Percentiles rank a stretch among this genome's conserved stretches.
These are phyloP conservation scores for Rehmannia glutinosa DNA, from an alignment of 257 asterid genomes.

Conservation along the genomic window DNA sequence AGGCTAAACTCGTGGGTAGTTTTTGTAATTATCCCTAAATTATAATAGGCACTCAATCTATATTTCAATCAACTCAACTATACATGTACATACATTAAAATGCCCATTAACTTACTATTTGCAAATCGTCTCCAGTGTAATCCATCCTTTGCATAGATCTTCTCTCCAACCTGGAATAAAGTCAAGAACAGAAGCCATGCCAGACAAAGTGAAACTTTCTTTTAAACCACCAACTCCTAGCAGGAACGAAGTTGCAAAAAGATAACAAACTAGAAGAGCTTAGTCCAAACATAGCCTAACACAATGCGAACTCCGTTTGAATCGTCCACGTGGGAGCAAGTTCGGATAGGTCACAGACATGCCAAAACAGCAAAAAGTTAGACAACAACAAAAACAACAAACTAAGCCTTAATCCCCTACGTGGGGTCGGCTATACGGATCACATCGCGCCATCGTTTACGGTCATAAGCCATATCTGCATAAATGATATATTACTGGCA, in stretches of 20 bases:
- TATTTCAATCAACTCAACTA: neutral
- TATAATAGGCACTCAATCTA: neutral
- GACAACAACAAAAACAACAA: no score
- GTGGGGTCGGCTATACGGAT: no score
- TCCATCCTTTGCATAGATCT: conserved; percentile 65
- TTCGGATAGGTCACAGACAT: conserved; percentile 72
- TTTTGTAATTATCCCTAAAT: no score
- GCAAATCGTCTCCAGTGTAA: conserved; percentile 30
- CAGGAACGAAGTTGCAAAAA: conserved; percentile 49
- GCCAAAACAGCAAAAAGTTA: conserved; percentile 25
- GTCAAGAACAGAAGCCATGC: conserved; percentile 72
- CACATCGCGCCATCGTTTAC: no score
- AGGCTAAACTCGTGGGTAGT: no score
- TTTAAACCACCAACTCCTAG: conserved; percentile 62
- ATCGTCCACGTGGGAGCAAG: conserved; percentile 64
- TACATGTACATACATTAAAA: neutral
- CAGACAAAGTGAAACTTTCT: conserved; percentile 52
- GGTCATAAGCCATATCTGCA: no score
- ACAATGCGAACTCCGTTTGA: conserved; percentile 69
- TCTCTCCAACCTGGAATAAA: conserved; percentile 71
- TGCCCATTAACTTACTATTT: neutral
- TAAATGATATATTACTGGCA: no score
- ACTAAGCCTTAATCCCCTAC: no score
- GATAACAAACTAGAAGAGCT: conserved; percentile 44
- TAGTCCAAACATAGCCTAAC: conserved; percentile 64